Percentiles rank a stretch among this genome's conserved stretches.
phyloP scores from a whole-genome alignment of 2,329 filamentous ascomycete species.

The Calycina herbarum region DNA sequence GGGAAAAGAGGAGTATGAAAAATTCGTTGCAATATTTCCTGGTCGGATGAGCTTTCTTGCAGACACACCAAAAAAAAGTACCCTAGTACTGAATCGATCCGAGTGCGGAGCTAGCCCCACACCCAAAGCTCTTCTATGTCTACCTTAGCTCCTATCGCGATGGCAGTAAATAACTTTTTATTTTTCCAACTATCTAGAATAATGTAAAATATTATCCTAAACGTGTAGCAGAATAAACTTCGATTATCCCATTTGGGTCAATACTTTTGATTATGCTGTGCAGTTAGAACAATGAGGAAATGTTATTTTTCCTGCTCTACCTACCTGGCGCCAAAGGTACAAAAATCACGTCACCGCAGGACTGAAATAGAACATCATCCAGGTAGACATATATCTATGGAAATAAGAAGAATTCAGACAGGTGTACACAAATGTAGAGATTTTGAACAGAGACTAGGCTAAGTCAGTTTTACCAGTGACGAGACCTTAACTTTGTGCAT shows the following conservation, averaged over 20 bases:
- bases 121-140: background rate
- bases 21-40: background rate
- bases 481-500: constrained; percentile 2
- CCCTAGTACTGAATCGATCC: background rate
- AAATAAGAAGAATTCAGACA: background rate
- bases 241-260: too few relatives aligned
- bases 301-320: background rate
- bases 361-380: background rate
- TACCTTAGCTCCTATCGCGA: too few relatives aligned
- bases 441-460: background rate
- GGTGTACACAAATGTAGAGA: background rate
- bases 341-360: background rate
- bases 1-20: background rate
- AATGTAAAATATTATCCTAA: too few relatives aligned
- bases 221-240: too few relatives aligned
- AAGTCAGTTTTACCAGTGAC: background rate
- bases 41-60: background rate
- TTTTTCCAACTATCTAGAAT: too few relatives aligned
- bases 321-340: background rate
- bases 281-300: too few relatives aligned
- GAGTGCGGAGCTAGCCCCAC: background rate
- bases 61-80: background rate
- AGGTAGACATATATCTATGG: too few relatives aligned
- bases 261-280: too few relatives aligned
- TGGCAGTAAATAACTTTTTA: too few relatives aligned